A percentile compares a stretch with the other conserved stretches of the same genome.
Conservation (phyloP, 2,329 filamentous ascomycete genomes). For the Xylaria sp. region DNA sequence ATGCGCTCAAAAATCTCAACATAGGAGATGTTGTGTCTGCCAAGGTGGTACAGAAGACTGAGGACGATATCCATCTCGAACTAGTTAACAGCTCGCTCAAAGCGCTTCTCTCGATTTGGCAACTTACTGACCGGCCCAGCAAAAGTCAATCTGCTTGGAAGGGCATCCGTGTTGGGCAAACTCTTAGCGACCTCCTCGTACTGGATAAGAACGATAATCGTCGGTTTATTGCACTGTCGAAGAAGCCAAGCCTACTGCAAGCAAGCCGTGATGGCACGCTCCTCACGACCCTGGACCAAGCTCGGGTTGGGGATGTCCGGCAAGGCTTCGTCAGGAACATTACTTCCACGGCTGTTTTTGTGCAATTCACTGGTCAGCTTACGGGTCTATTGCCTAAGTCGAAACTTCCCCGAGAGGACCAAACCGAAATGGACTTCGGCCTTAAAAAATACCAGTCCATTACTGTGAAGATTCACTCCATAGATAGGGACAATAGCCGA, state of each 20-base stretch:
- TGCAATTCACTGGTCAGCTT: conserved; percentile 84
- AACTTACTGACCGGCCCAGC: conserved; percentile 85
- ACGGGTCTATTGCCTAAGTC: conserved; percentile 84
- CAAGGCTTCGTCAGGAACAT: conserved; percentile 89
- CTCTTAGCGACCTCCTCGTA: conserved; percentile 82
- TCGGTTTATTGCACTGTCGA: conserved; percentile 78
- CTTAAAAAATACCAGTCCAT: conserved; percentile 81
- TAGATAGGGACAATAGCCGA: conserved; percentile 76
- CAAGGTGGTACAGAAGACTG: conserved; percentile 83
- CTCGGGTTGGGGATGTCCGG: conserved; percentile 74
- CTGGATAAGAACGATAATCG: conserved; percentile 86
- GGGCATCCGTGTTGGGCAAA: conserved; percentile 86
- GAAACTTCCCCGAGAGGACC: conserved; percentile 77
- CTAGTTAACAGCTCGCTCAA: conserved; percentile 79
- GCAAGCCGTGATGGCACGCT: conserved; percentile 78
- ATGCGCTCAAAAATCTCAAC: conserved; percentile 77
- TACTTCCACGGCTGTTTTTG: conserved; percentile 81
- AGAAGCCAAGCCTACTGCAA: conserved; percentile 84
- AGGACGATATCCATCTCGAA: conserved; percentile 80
- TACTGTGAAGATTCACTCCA: conserved; percentile 74
- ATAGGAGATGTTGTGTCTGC: conserved; percentile 81
- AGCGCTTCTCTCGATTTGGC: conserved; percentile 78
- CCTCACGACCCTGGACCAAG: conserved; percentile 76
- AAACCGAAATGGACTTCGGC: conserved; percentile 78
- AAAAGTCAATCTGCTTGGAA: conserved; percentile 79